Percentiles rank a stretch among this genome's conserved stretches.
These are phyloP conservation scores for Austroboletus novae-zelandiae DNA, from an alignment of 1,284 basidiomycete species.

Conservation along the genomic window DNA sequence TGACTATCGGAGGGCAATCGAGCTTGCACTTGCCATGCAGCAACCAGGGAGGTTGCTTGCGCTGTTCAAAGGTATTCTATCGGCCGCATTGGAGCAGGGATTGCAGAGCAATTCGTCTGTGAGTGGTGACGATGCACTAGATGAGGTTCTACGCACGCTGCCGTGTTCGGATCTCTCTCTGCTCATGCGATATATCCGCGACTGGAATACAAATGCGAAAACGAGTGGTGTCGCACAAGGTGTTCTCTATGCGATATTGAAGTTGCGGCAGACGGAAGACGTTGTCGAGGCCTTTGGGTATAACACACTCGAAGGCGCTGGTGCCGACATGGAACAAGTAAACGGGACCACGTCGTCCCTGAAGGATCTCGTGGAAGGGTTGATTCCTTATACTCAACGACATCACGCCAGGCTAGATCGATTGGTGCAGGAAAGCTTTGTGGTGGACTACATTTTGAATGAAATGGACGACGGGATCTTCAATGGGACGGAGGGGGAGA, in stretches of 20 bases:
- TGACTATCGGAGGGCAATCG: slow-evolving; percentile 90
- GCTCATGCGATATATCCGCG: slow-evolving; percentile 79
- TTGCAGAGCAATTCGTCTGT: slow-evolving; percentile 34
- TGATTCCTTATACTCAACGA: slow-evolving; percentile 93
- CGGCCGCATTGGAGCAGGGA: slow-evolving; percentile 26
- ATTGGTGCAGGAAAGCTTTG: slow-evolving; percentile 89
- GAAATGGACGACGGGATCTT: slow-evolving; percentile 89
- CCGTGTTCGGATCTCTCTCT: slow-evolving; percentile 73
- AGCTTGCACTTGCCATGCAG: slow-evolving; percentile 87
- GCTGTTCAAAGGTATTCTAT: slow-evolving; percentile 72
- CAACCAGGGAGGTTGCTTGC: slow-evolving; percentile 87
- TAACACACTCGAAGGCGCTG: slow-evolving; percentile 27
- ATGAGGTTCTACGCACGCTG: slow-evolving; percentile 77
- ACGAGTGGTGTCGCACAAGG: slow-evolving; percentile 86
- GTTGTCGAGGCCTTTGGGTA: slow-evolving; percentile 69
- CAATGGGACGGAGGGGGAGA: slow-evolving; percentile 41
- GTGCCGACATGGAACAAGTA: slow-evolving; percentile 6
- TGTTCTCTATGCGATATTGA: slow-evolving; percentile 81
- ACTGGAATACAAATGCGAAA: slow-evolving; percentile 93
- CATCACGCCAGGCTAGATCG: slow-evolving; percentile 86
- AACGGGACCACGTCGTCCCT: slow-evolving; percentile 43
- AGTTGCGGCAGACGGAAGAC: slow-evolving; percentile 70
- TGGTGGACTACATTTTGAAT: slow-evolving; percentile 87
- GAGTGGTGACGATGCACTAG: slow-evolving; percentile 73
- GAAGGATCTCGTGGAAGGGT: slow-evolving; percentile 78